phyloP scores from a whole-genome alignment of 2,329 filamentous ascomycete species.

The Neocucurbitaria cava region DNA sequence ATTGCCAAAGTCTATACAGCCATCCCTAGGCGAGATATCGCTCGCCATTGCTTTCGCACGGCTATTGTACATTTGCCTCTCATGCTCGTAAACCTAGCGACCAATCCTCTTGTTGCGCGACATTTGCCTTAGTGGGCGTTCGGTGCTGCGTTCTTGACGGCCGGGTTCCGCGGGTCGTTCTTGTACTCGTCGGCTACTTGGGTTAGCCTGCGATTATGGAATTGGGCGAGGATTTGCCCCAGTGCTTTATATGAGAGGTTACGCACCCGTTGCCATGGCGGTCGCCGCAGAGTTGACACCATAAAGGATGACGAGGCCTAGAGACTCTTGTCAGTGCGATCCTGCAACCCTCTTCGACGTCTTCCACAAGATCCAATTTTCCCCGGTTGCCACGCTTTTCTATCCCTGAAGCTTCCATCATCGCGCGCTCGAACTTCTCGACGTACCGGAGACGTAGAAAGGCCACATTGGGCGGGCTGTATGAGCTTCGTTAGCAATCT shows the following conservation, averaged over 20 bases:
- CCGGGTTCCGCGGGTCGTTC: slow-evolving; percentile 92
- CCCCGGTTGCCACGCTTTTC: slow-evolving; percentile 11
- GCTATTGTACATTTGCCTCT: slow-evolving; percentile 48
- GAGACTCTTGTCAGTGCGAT: slow-evolving; percentile 25
- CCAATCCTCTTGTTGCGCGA: slow-evolving; percentile 16
- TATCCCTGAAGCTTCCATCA: background rate
- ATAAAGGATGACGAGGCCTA: slow-evolving; percentile 86
- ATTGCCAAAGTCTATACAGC: slow-evolving; percentile 44
- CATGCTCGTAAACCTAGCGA: slow-evolving; percentile 23
- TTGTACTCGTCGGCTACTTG: slow-evolving; percentile 85
- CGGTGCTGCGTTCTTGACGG: slow-evolving; percentile 41
- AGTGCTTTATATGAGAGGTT: background rate
- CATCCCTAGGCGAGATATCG: slow-evolving; percentile 23
- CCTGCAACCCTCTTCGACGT: background rate
- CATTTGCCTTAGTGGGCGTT: slow-evolving; percentile 37
- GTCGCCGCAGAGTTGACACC: slow-evolving; percentile 86
- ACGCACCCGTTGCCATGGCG: slow-evolving; percentile 79
- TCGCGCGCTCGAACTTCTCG: slow-evolving; percentile 4
- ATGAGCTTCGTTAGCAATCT: slow-evolving; percentile 41
- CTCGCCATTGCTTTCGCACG: slow-evolving; percentile 24
- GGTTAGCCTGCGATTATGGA: slow-evolving; percentile 25
- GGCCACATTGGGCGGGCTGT: slow-evolving; percentile 89
- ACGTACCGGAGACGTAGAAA: slow-evolving; percentile 94
- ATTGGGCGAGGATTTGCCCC: background rate
- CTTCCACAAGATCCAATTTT: slow-evolving; percentile 8